Evolutionary conservation across 257 asterid genomes (phyloP).

Genomic region (Prunella vulgaris): DNA sequence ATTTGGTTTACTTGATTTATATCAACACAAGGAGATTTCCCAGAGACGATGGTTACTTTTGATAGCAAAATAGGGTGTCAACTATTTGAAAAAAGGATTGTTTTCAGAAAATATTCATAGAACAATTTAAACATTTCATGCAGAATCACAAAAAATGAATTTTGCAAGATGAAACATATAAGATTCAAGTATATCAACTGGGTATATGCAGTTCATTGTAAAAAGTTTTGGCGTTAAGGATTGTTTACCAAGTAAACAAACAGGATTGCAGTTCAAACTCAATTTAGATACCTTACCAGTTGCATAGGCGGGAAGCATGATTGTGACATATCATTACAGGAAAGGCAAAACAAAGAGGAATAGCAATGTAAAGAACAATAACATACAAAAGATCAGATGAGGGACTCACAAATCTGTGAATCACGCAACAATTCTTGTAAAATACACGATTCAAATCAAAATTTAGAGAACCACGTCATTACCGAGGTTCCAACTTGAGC

Average conservation of each 20-base stretch:
- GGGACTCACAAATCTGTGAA: not conserved
- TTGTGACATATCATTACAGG: not conserved
- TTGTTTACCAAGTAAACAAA: too few relatives aligned
- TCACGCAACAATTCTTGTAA: not conserved
- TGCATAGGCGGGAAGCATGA: not conserved
- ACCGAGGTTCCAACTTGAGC: constrained; percentile 97
- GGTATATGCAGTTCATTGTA: not conserved
- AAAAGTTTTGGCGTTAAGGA: too few relatives aligned
- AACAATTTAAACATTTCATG: not conserved
- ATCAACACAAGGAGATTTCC: not conserved
- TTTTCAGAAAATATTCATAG: not conserved
- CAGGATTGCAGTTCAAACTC: not conserved
- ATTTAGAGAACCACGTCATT: constrained; percentile 25
- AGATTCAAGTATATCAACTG: not conserved
- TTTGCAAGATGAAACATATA: not conserved
- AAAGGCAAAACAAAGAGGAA: constrained; percentile 2
- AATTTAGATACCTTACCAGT: not conserved
- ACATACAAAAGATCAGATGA: not conserved
- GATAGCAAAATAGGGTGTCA: not conserved
- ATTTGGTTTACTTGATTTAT: not conserved
- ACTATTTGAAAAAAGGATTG: not conserved
- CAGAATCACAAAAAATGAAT: not conserved
- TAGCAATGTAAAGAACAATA: not conserved
- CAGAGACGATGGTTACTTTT: not conserved
- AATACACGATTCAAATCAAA: constrained; percentile 8